These are phyloP conservation scores for Monilinia polystroma DNA, from an alignment of 2,329 filamentous ascomycete genomes.

Conservation along the genomic window DNA sequence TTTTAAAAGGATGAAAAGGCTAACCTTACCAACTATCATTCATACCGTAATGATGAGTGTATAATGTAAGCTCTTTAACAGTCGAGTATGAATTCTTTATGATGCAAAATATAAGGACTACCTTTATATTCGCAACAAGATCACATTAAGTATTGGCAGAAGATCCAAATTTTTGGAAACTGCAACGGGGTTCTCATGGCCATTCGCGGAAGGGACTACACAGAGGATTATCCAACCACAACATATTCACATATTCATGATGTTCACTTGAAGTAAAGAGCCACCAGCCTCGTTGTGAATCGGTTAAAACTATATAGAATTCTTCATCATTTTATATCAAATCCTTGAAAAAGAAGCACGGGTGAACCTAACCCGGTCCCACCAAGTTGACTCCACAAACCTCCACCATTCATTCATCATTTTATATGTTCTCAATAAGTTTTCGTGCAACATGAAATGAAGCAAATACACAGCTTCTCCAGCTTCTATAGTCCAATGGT, in stretches of 20 bases:
- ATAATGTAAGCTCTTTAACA: background rate
- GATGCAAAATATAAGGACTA: background rate
- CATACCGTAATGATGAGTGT: background rate
- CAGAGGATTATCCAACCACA: background rate
- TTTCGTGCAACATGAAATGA: rapidly evolving
- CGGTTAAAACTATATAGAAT: too few species aligned
- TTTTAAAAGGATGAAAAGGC: background rate
- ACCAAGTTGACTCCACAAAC: background rate
- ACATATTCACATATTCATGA: background rate
- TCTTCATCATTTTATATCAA: background rate
- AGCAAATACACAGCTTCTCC: background rate
- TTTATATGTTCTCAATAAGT: background rate
- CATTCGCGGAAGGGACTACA: background rate
- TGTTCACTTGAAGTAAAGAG: background rate
- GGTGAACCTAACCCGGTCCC: background rate
- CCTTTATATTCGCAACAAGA: background rate
- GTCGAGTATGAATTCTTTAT: background rate
- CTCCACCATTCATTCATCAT: background rate
- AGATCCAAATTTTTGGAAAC: background rate
- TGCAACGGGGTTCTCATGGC: background rate
- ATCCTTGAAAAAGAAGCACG: background rate
- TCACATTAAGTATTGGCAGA: background rate
- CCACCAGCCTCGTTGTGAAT: too few species aligned
- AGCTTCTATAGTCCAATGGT: conserved; percentile 15
- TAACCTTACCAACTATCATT: background rate